Evolutionary conservation across 495 filamentous ascomycete genomes (phyloP).

Genomic region (Aspergillus incahuasiensis): DNA sequence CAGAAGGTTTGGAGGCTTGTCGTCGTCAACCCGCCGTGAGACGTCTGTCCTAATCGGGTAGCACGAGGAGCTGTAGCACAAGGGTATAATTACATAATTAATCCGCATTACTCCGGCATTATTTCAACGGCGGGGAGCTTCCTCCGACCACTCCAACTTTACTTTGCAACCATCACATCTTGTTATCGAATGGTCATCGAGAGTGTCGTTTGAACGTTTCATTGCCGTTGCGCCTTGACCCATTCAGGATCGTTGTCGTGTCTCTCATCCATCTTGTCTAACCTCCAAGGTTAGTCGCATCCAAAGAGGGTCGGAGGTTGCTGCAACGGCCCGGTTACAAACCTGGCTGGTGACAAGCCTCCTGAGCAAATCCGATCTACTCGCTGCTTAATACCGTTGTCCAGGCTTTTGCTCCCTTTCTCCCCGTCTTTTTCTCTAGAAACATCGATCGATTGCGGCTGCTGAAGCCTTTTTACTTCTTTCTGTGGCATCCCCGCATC

Average conservation of each 20-base stretch:
- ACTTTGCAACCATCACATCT: neutral
- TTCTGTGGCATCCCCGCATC: neutral
- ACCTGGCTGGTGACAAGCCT: slow-evolving; percentile 8
- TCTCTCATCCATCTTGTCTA: slow-evolving; percentile 7
- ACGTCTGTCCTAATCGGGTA: slow-evolving; percentile 1
- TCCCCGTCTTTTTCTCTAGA: neutral
- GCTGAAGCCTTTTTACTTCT: neutral
- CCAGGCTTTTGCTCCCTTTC: neutral
- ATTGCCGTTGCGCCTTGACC: slow-evolving; percentile 2
- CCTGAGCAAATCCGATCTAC: neutral
- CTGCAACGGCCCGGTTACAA: slow-evolving; percentile 11
- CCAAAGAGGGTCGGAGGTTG: slow-evolving; percentile 7
- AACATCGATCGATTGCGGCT: neutral
- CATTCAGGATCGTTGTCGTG: slow-evolving; percentile 8
- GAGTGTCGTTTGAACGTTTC: neutral
- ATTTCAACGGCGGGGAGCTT: slow-evolving; percentile 1
- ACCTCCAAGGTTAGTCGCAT: slow-evolving; percentile 9
- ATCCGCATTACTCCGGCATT: neutral
- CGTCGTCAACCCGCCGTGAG: slow-evolving; percentile 1
- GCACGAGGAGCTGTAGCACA: neutral
- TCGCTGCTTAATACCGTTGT: neutral
- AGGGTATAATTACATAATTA: slow-evolving; percentile 1
- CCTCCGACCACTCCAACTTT: neutral
- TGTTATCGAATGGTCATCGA: neutral
- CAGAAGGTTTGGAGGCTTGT: neutral